Conservation (phyloP, 805 yeast species). For the Jamesozyma jinghongensis region DNA sequence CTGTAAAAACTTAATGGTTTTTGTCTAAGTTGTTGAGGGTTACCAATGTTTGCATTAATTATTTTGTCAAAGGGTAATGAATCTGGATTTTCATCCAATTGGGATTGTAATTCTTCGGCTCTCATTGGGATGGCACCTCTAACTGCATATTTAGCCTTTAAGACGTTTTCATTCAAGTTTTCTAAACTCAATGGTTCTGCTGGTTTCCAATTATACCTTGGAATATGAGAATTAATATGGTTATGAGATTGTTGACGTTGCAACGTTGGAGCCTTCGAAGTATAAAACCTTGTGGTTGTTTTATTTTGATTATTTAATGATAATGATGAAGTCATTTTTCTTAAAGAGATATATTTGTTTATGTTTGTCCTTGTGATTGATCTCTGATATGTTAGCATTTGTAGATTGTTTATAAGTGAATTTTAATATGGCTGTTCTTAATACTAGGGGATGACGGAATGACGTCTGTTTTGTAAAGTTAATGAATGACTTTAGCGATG, state of each 20-base stretch:
- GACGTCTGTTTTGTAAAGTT: no score
- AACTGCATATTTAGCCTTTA: conserved; percentile 91
- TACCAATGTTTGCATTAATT: conserved; percentile 90
- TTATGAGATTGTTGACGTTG: neutral
- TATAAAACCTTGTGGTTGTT: neutral
- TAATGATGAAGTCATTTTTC: neutral
- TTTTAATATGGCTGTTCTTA: no score
- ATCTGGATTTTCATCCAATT: conserved; percentile 44
- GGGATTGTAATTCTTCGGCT: conserved; percentile 71
- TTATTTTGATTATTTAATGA: neutral
- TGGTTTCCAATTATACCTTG: conserved; percentile 15
- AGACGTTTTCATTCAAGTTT: conserved; percentile 64
- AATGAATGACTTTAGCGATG: no score
- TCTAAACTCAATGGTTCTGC: conserved; percentile 33
- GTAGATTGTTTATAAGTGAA: no score
- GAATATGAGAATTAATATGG: neutral
- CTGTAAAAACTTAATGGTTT: conserved; percentile 92
- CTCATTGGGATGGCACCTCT: conserved; percentile 89
- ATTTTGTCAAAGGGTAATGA: conserved; percentile 70
- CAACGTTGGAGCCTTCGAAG: neutral
- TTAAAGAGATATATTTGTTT: neutral
- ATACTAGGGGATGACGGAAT: no score
- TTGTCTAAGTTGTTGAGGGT: conserved; percentile 95
- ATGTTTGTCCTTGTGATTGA: neutral
- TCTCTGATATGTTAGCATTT: no score